These are phyloP conservation scores for Cytospora piceicola DNA, from an alignment of 2,329 filamentous ascomycete genomes.

Conservation along the genomic window DNA sequence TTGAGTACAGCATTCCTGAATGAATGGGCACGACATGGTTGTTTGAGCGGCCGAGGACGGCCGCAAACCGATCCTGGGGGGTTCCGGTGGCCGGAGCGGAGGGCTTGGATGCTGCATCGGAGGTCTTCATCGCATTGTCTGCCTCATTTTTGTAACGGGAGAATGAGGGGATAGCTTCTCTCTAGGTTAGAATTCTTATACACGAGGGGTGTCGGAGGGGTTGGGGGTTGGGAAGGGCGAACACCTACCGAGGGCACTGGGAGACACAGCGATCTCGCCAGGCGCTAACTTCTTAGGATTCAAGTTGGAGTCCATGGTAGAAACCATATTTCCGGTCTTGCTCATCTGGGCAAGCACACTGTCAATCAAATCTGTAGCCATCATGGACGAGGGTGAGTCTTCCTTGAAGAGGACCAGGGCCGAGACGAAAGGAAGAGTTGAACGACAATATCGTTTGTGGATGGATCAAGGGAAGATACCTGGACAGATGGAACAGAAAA, in stretches of 20 bases:
- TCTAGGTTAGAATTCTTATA: background rate
- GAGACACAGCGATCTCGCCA: slow-evolving; percentile 2
- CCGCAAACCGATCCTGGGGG: slow-evolving; percentile 25
- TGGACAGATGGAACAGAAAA: background rate
- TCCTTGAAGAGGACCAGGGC: too few relatives aligned
- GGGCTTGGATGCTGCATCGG: background rate
- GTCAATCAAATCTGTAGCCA: slow-evolving; percentile 5
- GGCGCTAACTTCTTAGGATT: slow-evolving; percentile 1
- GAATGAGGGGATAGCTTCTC: slow-evolving; percentile 2
- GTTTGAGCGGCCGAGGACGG: slow-evolving; percentile 12
- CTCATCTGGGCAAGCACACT: slow-evolving; percentile 11
- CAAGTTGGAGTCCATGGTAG: background rate
- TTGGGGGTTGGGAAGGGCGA: background rate
- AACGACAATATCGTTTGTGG: background rate
- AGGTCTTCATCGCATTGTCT: background rate
- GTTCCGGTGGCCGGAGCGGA: slow-evolving; percentile 6
- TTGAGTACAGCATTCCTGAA: background rate
- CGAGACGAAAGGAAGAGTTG: background rate
- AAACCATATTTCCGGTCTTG: background rate
- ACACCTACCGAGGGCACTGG: background rate
- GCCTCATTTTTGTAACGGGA: slow-evolving; percentile 8
- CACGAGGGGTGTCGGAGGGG: background rate
- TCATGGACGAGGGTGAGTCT: background rate
- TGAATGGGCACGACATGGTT: slow-evolving; percentile 1
- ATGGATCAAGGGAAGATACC: background rate